Evolutionary conservation across 257 asterid genomes (phyloP), one percentile per base, ranked within the genome.

Genomic region (Jaltomata sinuosa): DNA sequence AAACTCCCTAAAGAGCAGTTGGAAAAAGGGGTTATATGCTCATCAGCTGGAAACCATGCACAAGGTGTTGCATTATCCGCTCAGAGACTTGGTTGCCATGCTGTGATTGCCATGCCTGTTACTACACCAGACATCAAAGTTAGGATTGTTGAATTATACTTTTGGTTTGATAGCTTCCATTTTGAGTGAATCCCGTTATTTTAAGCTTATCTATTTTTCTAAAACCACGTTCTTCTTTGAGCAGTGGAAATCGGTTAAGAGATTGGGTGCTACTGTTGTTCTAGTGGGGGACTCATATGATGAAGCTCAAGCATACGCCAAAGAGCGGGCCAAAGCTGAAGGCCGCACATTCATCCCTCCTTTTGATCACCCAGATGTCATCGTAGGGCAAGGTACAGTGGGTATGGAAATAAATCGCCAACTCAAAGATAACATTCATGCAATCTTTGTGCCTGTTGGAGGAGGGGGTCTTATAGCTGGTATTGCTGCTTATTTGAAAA

Each of bases 391-490:
- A 86, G 99, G 98, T 80, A 97, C 99, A 11, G 92, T 95, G 61
- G 98, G 99, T 65, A 95, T 95, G 99, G 99, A 97, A 91, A 93
- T 95, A 59, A 86, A 95, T 85, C 85, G 95, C 50, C 98, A 97
- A 76, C 87, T 90, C 90, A 91, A 91, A 81, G 91, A 86, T 53
- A 93, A 93, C 42, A 50, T 92, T 47, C 95, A 97, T 81, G 98
- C 99, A 6, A 91, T 97, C 83, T 94, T 97, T 87, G 99, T 97
- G 76, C 99, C 98, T 16, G 92, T 97, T 38, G 99, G 99, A 32
- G 99, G 99, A 36, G 99, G 99, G 69, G 99, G 99, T 32, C 97
- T 97, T 69, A 93, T 97, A 83, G 99, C 99, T 32, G 99, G 99
- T 34, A 93, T 97, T 84, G 99, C 99, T 87, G 97, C 98, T 72